Base-by-base conservation (phyloP, 805 yeast genomes). In the Nakazawaea anatomiae region DNA sequence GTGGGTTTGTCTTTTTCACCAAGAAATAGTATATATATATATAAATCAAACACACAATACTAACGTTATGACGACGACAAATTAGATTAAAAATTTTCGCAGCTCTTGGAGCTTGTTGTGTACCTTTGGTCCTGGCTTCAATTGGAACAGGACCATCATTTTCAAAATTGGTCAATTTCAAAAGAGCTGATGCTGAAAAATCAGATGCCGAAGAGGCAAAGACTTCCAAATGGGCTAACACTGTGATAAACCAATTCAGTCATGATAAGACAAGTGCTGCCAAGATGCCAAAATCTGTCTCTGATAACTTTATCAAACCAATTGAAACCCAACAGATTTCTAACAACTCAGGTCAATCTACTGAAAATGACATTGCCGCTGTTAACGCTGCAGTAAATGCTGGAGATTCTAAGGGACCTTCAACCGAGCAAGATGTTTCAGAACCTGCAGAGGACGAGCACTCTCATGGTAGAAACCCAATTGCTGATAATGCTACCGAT, bases 161-260 rank as follows among this genome's bases (percentile, higher is more conserved):
- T 32, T 38, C 42, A 9, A 51, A 46, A 39, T 51, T 51, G 45
- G 43, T 51, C 45, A 50, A 46, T 14, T 42, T 46, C 14, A 51
- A 51, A 38, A 27, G 43, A 32, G 42, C 39, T 31, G 53, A 51
- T 14, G 53, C 46, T 27, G 29, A 18, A 31, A 38, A 11, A 6
- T 6, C 10, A 11, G 40, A 38, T 11, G 40, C 10, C n/a, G 40
- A 38, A 38, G 40, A 38, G 10, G 40, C 40, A 10, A 38, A 38
- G 14, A 12, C 40, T n/a, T 38, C 40, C 7, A 12, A 6, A 6
- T 38, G n/a, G 18, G 40, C 40, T 38, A 10, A 7, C 10, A 12
- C 11, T 10, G 18, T 38, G 10, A 12, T 38, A 11, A 44, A 46
- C 32, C 25, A 25, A n/a, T 50, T 30, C 31, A 41, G 36, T 11